Evolutionary conservation across 2,329 filamentous ascomycete species (phyloP), one percentile per base, ranked within the genome.

Genomic region (Tolypocladium ophioglossoides): DNA sequence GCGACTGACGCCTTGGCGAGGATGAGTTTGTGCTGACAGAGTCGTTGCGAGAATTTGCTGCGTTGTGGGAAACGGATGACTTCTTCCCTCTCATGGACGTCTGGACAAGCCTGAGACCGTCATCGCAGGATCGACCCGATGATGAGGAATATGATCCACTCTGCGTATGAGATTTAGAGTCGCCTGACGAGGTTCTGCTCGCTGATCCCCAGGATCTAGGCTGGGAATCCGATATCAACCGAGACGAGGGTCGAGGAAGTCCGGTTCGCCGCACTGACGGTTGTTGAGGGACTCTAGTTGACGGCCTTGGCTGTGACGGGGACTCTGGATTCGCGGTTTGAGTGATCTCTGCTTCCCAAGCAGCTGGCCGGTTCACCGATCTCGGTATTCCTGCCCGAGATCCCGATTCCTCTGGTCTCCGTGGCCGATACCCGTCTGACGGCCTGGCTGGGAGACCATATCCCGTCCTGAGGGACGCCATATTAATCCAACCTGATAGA

Each of bases 401-500:
- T 44, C 52, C 55, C 41, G 57, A 44, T 37, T 68, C 63, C 41
- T 62, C 60, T 46, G 58, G 57, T 51, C 59, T 64, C 54, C 64
- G 63, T 11, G 64, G 59, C 54, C 67, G 62, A 59, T 64, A 59
- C 51, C 66, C 64, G 50, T 75, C 72, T 39, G 65, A 65, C 59
- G 73, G 69, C 56, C 71, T 68, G 55, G 68, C 62, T 14, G 71
- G 72, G 51, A 74, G 66, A 55, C 73, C 71, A 59, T 69, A 71
- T 54, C 68, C 69, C 57, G 64, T 65, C 63, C 68, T 69, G 54
- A 69, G 64, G 62, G 73, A 71, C 66, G 73, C 71, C 74, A 77
- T 77, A 57, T 55, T 71, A 56, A 62, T 64, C 66, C 66, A 62
- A 64, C 59, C n/a, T 27, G 35, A 37, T 5, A 38, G 27, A 30